A percentile compares a stretch with the other conserved stretches of the same genome.
Conservation (phyloP, 805 yeast genomes). For the Candida manassasensis region DNA sequence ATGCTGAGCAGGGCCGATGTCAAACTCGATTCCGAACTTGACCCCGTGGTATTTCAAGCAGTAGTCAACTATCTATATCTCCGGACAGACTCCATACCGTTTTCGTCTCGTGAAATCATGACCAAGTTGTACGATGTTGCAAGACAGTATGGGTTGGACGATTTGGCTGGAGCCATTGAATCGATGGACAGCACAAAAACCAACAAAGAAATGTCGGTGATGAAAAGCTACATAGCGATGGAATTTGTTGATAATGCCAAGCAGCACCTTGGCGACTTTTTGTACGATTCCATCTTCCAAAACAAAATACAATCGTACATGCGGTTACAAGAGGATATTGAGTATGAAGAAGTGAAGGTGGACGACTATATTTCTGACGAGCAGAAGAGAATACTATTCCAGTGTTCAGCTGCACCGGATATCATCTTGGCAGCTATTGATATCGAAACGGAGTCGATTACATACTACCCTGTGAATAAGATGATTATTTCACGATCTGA, state of each 20-base stretch:
- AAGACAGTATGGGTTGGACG: constrained; percentile 25
- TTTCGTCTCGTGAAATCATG: not conserved
- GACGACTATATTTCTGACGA: constrained; percentile 11
- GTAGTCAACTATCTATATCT: constrained; percentile 29
- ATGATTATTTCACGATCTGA: constrained; percentile 57
- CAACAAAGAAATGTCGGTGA: constrained; percentile 20
- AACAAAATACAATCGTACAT: constrained; percentile 11
- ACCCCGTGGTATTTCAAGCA: constrained; percentile 17
- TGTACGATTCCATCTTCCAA: constrained; percentile 18
- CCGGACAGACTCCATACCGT: not conserved
- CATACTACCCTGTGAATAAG: constrained; percentile 59
- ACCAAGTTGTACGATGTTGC: constrained; percentile 18
- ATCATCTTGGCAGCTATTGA: constrained; percentile 37
- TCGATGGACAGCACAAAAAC: constrained; percentile 19
- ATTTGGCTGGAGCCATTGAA: constrained; percentile 32
- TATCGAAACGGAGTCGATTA: constrained; percentile 18
- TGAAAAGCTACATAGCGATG: constrained; percentile 27
- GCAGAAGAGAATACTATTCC: constrained; percentile 21
- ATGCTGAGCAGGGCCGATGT: too few species aligned
- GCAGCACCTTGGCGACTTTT: constrained; percentile 26
- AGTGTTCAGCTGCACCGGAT: constrained; percentile 39
- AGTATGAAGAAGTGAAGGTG: constrained; percentile 27
- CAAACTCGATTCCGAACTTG: constrained; percentile 16
- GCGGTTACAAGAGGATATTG: constrained; percentile 20
- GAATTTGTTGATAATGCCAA: constrained; percentile 33